phyloP scores from a whole-genome alignment of 352 stramenopile species.

The Thalassiosira livingstoniorum region DNA sequence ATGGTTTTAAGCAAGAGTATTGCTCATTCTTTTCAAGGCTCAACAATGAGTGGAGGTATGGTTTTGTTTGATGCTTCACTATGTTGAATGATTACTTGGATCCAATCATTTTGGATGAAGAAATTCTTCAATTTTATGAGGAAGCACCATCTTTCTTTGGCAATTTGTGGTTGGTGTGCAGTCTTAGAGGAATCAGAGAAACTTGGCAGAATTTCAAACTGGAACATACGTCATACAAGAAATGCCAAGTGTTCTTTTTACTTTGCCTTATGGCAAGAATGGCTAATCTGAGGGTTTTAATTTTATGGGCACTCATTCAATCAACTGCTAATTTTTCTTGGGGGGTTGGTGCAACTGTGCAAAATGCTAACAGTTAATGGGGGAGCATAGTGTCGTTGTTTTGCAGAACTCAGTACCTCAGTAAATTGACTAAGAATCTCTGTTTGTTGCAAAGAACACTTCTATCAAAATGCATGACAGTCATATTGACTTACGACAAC shows the following conservation, averaged over 20 bases:
- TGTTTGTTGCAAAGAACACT: background rate
- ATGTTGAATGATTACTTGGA: background rate
- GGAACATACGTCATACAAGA: background rate
- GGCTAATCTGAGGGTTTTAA: background rate
- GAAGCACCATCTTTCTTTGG: background rate
- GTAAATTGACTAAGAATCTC: background rate
- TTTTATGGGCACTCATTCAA: conserved; percentile 19
- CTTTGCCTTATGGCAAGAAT: conserved; percentile 1
- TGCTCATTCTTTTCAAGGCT: background rate
- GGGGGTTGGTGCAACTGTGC: conserved; percentile 10
- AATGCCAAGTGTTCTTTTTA: conserved; percentile 4
- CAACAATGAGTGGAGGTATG: background rate
- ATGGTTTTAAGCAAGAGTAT: background rate
- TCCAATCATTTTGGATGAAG: background rate
- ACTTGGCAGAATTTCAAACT: background rate
- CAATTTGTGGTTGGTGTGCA: background rate
- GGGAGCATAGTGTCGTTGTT: background rate
- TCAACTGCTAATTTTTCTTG: conserved; percentile 17
- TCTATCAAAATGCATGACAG: background rate
- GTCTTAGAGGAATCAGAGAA: background rate
- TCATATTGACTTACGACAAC: conserved; percentile 31
- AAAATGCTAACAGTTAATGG: conserved; percentile 10
- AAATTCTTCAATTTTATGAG: background rate
- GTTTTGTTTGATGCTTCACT: background rate
- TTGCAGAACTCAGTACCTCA: background rate